Conservation (phyloP, 108 stramenopile genomes). For the Cyclotella sp. region DNA sequence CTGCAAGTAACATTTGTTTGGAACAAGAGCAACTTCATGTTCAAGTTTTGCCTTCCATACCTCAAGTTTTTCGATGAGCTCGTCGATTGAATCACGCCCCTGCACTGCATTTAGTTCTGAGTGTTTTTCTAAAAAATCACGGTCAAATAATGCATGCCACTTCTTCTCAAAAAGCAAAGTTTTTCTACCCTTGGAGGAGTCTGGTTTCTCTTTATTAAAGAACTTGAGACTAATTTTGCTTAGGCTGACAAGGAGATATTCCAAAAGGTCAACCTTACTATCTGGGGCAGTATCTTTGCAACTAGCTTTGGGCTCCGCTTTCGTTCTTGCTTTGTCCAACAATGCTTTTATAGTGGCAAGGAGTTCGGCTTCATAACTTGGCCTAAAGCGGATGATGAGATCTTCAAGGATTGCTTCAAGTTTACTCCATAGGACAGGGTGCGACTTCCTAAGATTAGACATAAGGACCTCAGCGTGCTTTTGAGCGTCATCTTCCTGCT, state of each 20-base stretch:
- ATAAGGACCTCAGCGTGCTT: slow-evolving; percentile 86
- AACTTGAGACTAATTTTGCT: slow-evolving; percentile 75
- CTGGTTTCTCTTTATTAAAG: slow-evolving; percentile 57
- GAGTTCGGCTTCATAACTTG: slow-evolving; percentile 92
- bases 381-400: slow-evolving; percentile 89
- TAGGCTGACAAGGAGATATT: slow-evolving; percentile 69
- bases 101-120: background rate
- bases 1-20: slow-evolving; percentile 57
- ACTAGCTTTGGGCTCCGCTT: slow-evolving; percentile 45
- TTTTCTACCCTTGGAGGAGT: slow-evolving; percentile 60
- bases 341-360: slow-evolving; percentile 84
- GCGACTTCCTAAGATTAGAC: slow-evolving; percentile 81
- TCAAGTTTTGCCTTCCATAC: slow-evolving; percentile 80
- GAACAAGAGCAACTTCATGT: slow-evolving; percentile 64
- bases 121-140: slow-evolving; percentile 57
- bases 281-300: slow-evolving; percentile 29
- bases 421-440: slow-evolving; percentile 87
- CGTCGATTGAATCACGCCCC: slow-evolving; percentile 38
- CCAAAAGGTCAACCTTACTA: slow-evolving; percentile 56
- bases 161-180: slow-evolving; percentile 73
- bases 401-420: slow-evolving; percentile 94
- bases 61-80: slow-evolving; percentile 62
- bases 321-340: slow-evolving; percentile 67
- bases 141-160: slow-evolving; percentile 70
- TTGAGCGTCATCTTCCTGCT: slow-evolving; percentile 41